Base-by-base conservation (phyloP, 768 basidiomycete species). In the Boletus rufocinnamomeus region DNA sequence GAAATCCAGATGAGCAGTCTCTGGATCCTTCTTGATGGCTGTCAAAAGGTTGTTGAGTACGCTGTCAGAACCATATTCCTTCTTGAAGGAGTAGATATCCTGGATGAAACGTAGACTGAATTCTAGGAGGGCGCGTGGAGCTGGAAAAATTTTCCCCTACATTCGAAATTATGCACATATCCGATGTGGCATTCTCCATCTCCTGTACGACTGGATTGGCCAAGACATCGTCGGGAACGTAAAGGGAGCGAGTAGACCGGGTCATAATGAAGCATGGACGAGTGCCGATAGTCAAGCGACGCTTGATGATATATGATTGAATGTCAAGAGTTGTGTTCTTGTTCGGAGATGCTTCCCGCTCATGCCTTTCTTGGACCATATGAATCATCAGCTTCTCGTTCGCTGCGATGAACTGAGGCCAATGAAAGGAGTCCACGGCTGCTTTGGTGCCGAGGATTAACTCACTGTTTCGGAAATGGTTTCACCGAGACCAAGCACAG, bases 31-130 rank as follows among this genome's bases (percentile, higher is more conserved):
- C 17, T 53, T 34, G 0, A 65, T 61, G 11, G 56, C 49, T 13
- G 50, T 60, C 23, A 65, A 45, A 21, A 65, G 47, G 16, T 63
- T 65, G 45, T 44, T 54, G 21, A 52, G 21, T 2, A 44, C 56
- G 6, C 59, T 54, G 25, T 61, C 60, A 21, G 58, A 35, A 14
- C 28, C 50, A 10, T 30, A 27, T 35, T 65, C 64, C 43, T 63
- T 63, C 49, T 65, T 65, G 45, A 60, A 65, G 10, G 64, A 63
- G 34, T 60, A 50, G 21, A 66, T 52, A 8, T 60, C 60, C 63
- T 66, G 40, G 16, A 46, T 10, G 4, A 27, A 47, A 23, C 35
- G n/a, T 21, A 25, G 41, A 40, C 16, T 9, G 9, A 32, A 10
- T 32, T 32, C 2, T 23, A 54, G 23, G 8, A 6, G 16, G 0